phyloP scores from a whole-genome alignment of 495 filamentous ascomycete species.

The Collariella sp. region DNA sequence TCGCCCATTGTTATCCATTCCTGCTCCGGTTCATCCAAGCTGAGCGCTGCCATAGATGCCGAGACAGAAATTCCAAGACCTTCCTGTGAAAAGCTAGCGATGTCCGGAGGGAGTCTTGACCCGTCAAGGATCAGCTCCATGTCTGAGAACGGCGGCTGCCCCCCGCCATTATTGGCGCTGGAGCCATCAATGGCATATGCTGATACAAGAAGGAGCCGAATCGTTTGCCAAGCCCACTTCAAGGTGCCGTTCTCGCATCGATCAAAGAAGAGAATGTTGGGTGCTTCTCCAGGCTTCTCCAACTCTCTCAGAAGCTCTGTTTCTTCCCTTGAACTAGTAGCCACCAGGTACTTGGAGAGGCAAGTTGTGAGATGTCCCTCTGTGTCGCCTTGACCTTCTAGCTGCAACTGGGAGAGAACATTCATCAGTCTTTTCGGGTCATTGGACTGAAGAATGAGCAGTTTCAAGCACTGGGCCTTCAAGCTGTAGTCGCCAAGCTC shows the following conservation, averaged over 20 bases:
- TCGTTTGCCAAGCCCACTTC: not conserved
- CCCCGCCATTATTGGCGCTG: not conserved
- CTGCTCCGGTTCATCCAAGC: not conserved
- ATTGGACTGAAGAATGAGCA: conserved; percentile 12
- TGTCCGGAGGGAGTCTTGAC: not conserved
- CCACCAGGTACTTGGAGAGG: conserved; percentile 14
- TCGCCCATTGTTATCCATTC: not conserved
- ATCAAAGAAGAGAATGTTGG: not conserved
- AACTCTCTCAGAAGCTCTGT: not conserved
- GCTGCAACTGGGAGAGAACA: conserved; percentile 8
- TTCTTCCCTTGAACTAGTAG: not conserved
- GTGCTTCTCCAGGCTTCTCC: not conserved
- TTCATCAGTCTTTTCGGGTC: conserved; percentile 11
- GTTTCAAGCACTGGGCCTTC: conserved; percentile 11
- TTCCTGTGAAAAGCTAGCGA: not conserved
- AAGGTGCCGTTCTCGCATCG: not conserved
- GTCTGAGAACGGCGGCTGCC: not conserved
- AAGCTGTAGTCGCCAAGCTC: conserved; percentile 13
- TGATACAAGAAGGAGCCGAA: not conserved
- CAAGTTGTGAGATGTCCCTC: conserved; percentile 15
- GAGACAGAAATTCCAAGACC: not conserved
- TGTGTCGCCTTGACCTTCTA: conserved; percentile 16
- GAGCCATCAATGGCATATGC: not conserved
- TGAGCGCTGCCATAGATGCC: not conserved
- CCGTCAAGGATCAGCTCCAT: not conserved